Base-by-base conservation (phyloP, 495 filamentous ascomycete genomes). In the Usnea hakonensis region DNA sequence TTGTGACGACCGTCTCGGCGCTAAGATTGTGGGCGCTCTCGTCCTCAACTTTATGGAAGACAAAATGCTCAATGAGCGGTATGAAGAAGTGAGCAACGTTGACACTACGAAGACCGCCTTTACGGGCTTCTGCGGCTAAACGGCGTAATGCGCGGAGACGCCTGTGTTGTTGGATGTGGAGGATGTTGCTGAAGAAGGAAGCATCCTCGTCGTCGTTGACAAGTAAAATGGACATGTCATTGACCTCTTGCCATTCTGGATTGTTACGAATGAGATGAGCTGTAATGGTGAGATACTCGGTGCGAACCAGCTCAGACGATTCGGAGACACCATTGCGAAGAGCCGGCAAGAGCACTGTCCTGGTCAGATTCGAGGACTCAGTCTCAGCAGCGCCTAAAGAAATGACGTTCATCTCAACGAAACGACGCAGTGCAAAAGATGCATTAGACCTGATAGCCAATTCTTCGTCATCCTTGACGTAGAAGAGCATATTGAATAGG, bases 21-120 rank as follows among this genome's bases (percentile, higher is more conserved):
- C 87, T 85, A 57, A 97, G 75, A 57, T 92, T 95, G 65, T 95
- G 87, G 13, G 88, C 89, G 64, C 85, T 85, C 62, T 88, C 88
- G 54, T 89, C 86, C 30, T 85, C 89, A 19, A 83, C 82, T 60
- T 83, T 80, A 65, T 90, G 85, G 68, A 97, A 93, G 30, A 96
- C 83, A 68, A 96, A 97, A 71, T 96, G 91, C 69, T 99, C 94
- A 21, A 96, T 81, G 14, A 97, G 79, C 1, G 94, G 95, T 33
- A 97, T 80, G 70, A 97, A 90, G 71, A 96, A 87, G 44, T 92
- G 85, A 67, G 85, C 85, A 65, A 96, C 79, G 67, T 95, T 93
- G 46, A 82, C 82, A 67, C 88, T 87, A 52, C 79, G 79, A 30
- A 97, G 73, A 41, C 81, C 74, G 23, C 82, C 81, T 57, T 81